Evolutionary conservation across 371 early-diverging fungal species (phyloP), one percentile per base, ranked within the genome.

Genomic region (Cokeromyces recurvatus): DNA sequence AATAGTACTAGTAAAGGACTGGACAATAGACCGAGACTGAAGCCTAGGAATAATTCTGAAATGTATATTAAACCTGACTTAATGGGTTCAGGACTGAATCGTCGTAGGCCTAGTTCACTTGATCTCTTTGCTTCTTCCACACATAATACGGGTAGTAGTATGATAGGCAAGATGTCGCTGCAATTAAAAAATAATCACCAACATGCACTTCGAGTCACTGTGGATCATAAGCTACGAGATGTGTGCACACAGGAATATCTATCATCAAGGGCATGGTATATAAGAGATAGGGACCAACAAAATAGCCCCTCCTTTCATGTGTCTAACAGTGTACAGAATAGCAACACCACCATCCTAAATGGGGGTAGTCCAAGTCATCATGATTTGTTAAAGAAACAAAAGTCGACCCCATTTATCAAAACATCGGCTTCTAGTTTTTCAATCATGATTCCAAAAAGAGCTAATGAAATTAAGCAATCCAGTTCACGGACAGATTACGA

Each of bases 231-330:
- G 38, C 31, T 74, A 4, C 63, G 61, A n/a, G 74, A 70, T 53
- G 74, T 70, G 0, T 74, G 70, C 24, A 67, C 74, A 2, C 68
- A 65, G 40, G 74, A 74, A 10, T 74, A 70, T 20, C 23, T 74
- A n/a, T 59, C 68, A 0, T 62, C 74, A 16, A 37, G 68, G 43
- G 59, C 69, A 2, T 66, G 67, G 65, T 56, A 66, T 34, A 46
- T 62, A 10, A 53, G 68, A 32, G 65, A 71, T 12, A 56, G 41
- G 23, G 58, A 58, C 6, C 43, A 51, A 15, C n/a, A n/a, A n/a
- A n/a, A n/a, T n/a, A n/a, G n/a, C n/a, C n/a, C n/a, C n/a, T n/a
- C n/a, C n/a, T n/a, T n/a, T n/a, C n/a, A n/a, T n/a, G n/a, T n/a
- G n/a, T n/a, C n/a, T n/a, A n/a, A n/a, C n/a, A n/a, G n/a, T n/a